Evolutionary conservation across 164 flowering plant genomes (phyloP), one percentile per base, ranked within the genome.

Genomic region (Kingdonia uniflora): DNA sequence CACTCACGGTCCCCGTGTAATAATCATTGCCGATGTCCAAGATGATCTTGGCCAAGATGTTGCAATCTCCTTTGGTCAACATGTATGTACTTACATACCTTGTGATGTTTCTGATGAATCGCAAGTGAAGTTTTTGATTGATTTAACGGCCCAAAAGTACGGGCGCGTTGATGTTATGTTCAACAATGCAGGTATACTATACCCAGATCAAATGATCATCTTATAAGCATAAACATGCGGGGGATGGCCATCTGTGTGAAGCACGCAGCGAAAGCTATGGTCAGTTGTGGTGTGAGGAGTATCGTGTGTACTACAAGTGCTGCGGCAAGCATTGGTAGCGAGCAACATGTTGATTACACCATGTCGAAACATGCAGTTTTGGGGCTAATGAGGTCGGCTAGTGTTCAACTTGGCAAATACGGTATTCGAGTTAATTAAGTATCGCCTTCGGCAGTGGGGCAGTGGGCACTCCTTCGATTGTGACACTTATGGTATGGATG

Each of bases 281-380:
- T 29, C 35, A 29, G 8, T 4, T 4, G 35, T 29, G 35, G 35
- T 29, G 35, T 29, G 4, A 29, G 35, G 8, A 29, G 35, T 8
- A 29, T 29, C 8, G 35, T 29, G 35, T 29, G 35, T 8, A 29
- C 76, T 8, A 74, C 66, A 8, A 80, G 86, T 48, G 48, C 67
- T 14, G 65, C 54, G 14, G 79, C 62, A 1, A 54, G 20, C 4
- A 4, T 0, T 1, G 79, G 73, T 0, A 39, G 50, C 10, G 10
- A 1, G 1, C 22, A 2, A 1, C 0, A 4, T 11, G 48, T 51
- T 1, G 77, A 71, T 39, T 80, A 80, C 59, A 16, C 11, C n/a
- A 65, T 71, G 69, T 75, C 82, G 14, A 77, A 80, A 69, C 73
- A 74, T 20, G 82, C 81, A 14, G 76, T 79, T 52, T 2, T 79